Evolutionary conservation across 176 grass and related monocot genomes (phyloP), one percentile per base, ranked within the genome.

Genomic region (Aegilops bicornis): DNA sequence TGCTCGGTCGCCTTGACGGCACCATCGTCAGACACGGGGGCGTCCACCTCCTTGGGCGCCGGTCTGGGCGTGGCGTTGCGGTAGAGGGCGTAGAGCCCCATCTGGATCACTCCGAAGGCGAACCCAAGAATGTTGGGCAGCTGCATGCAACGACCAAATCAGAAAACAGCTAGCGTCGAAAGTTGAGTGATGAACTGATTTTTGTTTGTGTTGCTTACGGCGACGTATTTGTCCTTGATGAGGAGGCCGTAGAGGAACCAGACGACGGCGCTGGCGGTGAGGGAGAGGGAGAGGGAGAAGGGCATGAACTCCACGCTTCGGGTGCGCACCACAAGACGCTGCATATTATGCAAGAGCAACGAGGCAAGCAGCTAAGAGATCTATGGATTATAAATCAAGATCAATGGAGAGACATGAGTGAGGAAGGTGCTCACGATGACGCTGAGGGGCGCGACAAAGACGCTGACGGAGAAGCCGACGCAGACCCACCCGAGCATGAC

Each of bases 271-370:
- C 91, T 93, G 16, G 90, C 2, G 40, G 95, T 98, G 66, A 98
- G 95, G 29, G 89, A 95, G 60, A 95, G 43, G 3, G 95, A 98
- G 16, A 98, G 93, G 2, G 77, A 93, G 87, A 98, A 98, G 11
- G 95, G 95, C 93, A 98, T 95, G 87, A 95, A 98, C 85, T 98
- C 95, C 0, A 98, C 95, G 30, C 95, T 98, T 30, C 79, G 77
- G 7, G 95, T 95, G 27, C 89, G 89, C 50, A 98, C 80, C 30
- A 98, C 95, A 29, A 91, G 83, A 25, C 95, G 87, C 95, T 97
- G 89, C 23, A 58, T 58, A 22, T n/a, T n/a, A n/a, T 10, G 3
- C 73, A 65, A 39, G n/a, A n/a, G 37, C 37, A 39, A 39, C 3
- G 1, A 81, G 27, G n/a, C 43, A 4, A 1, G 47, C 47, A 42